Evolutionary conservation across 208 protist species (phyloP).

Genomic region (Acanthamoeba healyi): DNA sequence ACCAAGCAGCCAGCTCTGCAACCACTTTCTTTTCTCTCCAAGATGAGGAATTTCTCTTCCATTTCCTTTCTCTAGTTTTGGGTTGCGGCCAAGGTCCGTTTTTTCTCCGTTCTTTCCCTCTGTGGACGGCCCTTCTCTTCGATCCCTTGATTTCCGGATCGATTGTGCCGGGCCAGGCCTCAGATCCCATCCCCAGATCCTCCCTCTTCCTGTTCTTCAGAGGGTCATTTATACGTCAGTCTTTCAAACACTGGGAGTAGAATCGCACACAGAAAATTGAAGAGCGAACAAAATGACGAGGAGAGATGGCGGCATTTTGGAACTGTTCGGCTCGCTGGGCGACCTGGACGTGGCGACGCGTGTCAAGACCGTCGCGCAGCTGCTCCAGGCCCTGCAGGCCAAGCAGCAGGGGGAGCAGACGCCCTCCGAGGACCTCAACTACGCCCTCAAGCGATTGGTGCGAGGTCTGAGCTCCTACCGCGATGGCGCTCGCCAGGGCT

Average conservation of each 20-base stretch:
- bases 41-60: background rate
- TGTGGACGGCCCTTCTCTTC: background rate
- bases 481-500: conserved; percentile 74
- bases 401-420: conserved; percentile 5
- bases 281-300: conserved; percentile 9
- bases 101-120: conserved; percentile 2
- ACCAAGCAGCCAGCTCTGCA: too few relatives aligned
- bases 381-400: conserved; percentile 10
- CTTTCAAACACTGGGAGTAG: background rate
- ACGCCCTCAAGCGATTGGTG: conserved; percentile 67
- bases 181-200: background rate
- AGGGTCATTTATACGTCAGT: background rate
- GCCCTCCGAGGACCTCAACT: conserved; percentile 53
- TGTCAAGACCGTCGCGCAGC: background rate
- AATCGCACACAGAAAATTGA: background rate
- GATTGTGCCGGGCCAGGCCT: background rate
- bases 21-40: too few relatives aligned
- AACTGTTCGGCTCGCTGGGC: conserved; percentile 41
- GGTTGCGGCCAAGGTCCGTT: background rate
- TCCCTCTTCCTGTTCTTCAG: background rate
- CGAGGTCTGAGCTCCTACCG: conserved; percentile 64
- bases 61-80: background rate
- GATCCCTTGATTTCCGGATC: conserved; percentile 18
- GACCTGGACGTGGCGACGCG: conserved; percentile 28
- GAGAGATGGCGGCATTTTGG: conserved; percentile 43